These are phyloP conservation scores for Metarhizium brunneum DNA, from an alignment of 2,329 filamentous ascomycete genomes.

Conservation along the genomic window DNA sequence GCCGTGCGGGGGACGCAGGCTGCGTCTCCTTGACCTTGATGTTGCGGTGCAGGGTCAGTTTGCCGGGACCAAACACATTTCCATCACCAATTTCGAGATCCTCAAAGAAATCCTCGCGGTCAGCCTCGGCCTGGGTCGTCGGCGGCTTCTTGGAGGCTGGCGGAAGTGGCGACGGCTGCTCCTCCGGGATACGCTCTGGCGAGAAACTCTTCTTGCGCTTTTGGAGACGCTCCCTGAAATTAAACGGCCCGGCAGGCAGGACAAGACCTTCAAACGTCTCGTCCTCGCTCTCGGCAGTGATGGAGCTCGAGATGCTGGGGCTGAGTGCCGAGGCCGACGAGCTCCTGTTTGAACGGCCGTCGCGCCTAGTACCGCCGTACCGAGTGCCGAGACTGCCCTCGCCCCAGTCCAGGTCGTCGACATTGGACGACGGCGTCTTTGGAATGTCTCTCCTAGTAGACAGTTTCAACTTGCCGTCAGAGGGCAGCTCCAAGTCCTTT, in stretches of 20 bases:
- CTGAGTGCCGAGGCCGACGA: conserved; percentile 85
- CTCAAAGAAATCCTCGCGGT: conserved; percentile 71
- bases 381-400: conserved; percentile 89
- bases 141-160: conserved; percentile 18
- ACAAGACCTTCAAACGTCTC: conserved; percentile 86
- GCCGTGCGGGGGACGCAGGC: conserved; percentile 59
- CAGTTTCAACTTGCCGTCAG: conserved; percentile 55
- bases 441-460: conserved; percentile 53
- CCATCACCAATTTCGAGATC: conserved; percentile 82
- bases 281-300: conserved; percentile 87
- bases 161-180: conserved; percentile 19
- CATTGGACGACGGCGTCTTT: conserved; percentile 49
- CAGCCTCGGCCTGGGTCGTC: conserved; percentile 25
- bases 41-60: conserved; percentile 81
- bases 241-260: conserved; percentile 71
- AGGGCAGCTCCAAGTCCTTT: conserved; percentile 61
- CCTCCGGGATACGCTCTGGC: conserved; percentile 36
- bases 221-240: conserved; percentile 71
- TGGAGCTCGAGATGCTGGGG: conserved; percentile 83
- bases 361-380: conserved; percentile 76
- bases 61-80: conserved; percentile 70
- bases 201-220: conserved; percentile 56
- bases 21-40: conserved; percentile 73
- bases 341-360: conserved; percentile 70
- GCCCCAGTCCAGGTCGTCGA: conserved; percentile 84